Evolutionary conservation across 495 filamentous ascomycete genomes (phyloP), one percentile per base, ranked within the genome.

Genomic region (Sporormia fimetaria): DNA sequence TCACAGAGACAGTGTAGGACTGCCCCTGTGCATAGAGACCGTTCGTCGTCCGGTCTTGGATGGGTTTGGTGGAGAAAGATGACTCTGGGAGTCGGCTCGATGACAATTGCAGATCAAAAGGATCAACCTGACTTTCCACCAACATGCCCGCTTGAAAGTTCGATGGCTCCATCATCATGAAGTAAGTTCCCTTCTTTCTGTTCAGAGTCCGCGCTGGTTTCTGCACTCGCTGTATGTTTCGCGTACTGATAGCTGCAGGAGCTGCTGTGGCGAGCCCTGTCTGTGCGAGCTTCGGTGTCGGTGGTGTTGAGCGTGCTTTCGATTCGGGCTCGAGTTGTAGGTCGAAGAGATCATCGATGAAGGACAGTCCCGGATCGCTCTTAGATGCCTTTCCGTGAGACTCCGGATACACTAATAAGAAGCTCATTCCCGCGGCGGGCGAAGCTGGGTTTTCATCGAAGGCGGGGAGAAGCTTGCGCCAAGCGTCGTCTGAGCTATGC

Each of bases 111-210:
- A 58, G 27, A 24, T 57, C 53, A 43, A 58, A 60, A 37, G 42
- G 56, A 24, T 63, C 48, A 14, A 45, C 30, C 21, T 44, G 29
- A 3, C 38, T 14, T 15, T 57, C 51, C 11, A 46, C 57, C 30
- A 47, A 51, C 37, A 53, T 43, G 12, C 44, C 50, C 3, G 43
- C 21, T 6, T 49, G 49, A 40, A 52, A 58, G 30, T 57, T 51
- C 14, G 57, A 57, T 5, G 57, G 49, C 22, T 33, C 53, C 58
- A 61, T 58, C 60, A 63, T 63, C 21, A 50, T 59, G 30, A 39
- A 6, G 5, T 31, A 22, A 23, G 18, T 5, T 18, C 3, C 6
- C 41, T 47, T 34, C 16, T 42, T 46, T 58, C 40, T 53, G 34
- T 32, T 41, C 20, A 23, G 17, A 18, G 33, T 48, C 44, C 33